Evolutionary conservation across 352 stramenopile genomes (phyloP).

Genomic region (Phytophthora niederhauseri): DNA sequence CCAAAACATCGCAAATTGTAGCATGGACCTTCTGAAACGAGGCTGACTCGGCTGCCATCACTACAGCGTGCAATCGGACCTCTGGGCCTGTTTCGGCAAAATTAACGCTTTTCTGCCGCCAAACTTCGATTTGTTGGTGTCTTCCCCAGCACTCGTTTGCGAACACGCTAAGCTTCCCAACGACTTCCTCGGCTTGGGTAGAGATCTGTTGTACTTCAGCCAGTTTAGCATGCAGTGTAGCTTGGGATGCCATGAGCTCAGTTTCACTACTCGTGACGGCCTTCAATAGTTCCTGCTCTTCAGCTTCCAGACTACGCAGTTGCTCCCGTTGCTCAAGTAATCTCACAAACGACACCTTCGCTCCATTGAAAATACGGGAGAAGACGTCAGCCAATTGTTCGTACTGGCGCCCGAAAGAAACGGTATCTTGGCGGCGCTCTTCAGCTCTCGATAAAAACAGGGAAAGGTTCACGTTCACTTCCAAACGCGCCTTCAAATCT

Average conservation of each 20-base stretch:
- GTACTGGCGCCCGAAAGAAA: constrained; percentile 50
- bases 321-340: constrained; percentile 30
- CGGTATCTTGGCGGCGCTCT: constrained; percentile 73
- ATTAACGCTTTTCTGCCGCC: constrained; percentile 33
- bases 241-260: constrained; percentile 17
- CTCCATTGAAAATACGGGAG: constrained; percentile 16
- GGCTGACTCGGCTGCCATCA: constrained; percentile 11
- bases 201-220: constrained; percentile 8
- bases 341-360: constrained; percentile 21
- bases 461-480: constrained; percentile 88
- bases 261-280: constrained; percentile 10
- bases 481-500: constrained; percentile 72
- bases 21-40: constrained; percentile 36
- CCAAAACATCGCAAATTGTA: constrained; percentile 19
- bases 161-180: constrained; percentile 40
- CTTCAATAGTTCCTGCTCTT: constrained; percentile 34
- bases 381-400: constrained; percentile 32
- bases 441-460: constrained; percentile 82
- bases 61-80: constrained; percentile 16
- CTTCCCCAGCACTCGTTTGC: constrained; percentile 51
- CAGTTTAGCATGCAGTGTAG: constrained; percentile 15
- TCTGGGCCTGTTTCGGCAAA: constrained; percentile 29
- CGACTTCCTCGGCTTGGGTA: constrained; percentile 15
- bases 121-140: constrained; percentile 57
- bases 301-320: constrained; percentile 29